A percentile compares a stretch with the other conserved stretches of the same genome.
These are phyloP conservation scores for Zygoascus meyerae DNA, from an alignment of 1,139 yeast species.

Conservation along the genomic window DNA sequence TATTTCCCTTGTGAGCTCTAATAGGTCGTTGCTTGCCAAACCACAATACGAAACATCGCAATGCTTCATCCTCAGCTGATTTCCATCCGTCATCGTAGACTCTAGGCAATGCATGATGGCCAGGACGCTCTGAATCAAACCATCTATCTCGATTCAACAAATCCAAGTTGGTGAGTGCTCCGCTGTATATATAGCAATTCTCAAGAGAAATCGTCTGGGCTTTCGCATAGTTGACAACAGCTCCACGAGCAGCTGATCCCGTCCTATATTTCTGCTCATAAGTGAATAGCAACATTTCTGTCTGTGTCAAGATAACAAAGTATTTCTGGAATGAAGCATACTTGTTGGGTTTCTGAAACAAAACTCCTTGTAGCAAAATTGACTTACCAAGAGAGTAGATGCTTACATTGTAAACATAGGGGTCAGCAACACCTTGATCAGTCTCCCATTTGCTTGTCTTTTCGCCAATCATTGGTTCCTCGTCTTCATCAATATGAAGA, in stretches of 20 bases:
- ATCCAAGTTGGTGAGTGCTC: slow-evolving; percentile 53
- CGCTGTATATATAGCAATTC: slow-evolving; percentile 72
- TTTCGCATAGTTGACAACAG: slow-evolving; percentile 22
- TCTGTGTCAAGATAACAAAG: slow-evolving; percentile 65
- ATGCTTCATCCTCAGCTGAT: slow-evolving; percentile 66
- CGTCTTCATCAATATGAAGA: slow-evolving; percentile 50
- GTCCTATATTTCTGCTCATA: slow-evolving; percentile 2
- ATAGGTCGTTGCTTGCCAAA: slow-evolving; percentile 56
- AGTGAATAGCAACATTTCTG: slow-evolving; percentile 47
- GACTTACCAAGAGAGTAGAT: slow-evolving; percentile 54
- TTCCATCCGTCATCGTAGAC: slow-evolving; percentile 79
- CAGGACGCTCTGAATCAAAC: slow-evolving; percentile 47
- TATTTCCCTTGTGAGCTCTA: slow-evolving; percentile 11
- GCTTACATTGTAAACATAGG: slow-evolving; percentile 49
- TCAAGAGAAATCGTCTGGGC: slow-evolving; percentile 46
- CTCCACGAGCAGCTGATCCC: slow-evolving; percentile 27
- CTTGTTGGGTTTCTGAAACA: slow-evolving; percentile 64
- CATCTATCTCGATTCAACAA: slow-evolving; percentile 45
- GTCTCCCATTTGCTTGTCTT: slow-evolving; percentile 51
- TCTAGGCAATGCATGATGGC: slow-evolving; percentile 58
- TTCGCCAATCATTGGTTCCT: slow-evolving; percentile 52
- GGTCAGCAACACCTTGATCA: slow-evolving; percentile 48
- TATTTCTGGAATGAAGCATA: slow-evolving; percentile 59
- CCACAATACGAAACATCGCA: slow-evolving; percentile 80
- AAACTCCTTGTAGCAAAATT: slow-evolving; percentile 53